Conservation (phyloP, 495 filamentous ascomycete genomes). For the Delitschia confertaspora region DNA sequence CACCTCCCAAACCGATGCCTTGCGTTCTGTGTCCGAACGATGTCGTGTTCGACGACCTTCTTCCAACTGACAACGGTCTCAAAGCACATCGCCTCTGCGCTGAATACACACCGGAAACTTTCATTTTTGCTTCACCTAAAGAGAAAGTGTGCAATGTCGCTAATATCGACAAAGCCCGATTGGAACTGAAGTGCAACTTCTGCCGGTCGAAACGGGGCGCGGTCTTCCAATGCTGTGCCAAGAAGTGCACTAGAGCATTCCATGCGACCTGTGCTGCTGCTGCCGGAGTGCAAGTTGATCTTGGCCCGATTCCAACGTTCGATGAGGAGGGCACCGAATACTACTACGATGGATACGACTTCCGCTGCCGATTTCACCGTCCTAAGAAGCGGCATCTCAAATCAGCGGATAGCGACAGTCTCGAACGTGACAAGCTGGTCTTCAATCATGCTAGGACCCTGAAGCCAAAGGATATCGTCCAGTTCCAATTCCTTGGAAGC, state of each 20-base stretch:
- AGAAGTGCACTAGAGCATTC: slow-evolving; percentile 89
- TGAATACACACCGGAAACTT: slow-evolving; percentile 85
- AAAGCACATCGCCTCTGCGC: slow-evolving; percentile 86
- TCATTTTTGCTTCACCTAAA: slow-evolving; percentile 60
- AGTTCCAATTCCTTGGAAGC: slow-evolving; percentile 73
- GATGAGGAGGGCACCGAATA: slow-evolving; percentile 88
- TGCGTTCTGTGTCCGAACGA: slow-evolving; percentile 93
- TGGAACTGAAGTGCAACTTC: slow-evolving; percentile 88
- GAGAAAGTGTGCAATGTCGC: slow-evolving; percentile 70
- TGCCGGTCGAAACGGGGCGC: slow-evolving; percentile 88
- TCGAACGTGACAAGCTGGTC: slow-evolving; percentile 65
- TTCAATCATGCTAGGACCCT: slow-evolving; percentile 58
- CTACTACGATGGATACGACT: slow-evolving; percentile 77
- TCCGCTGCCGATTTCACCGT: slow-evolving; percentile 88
- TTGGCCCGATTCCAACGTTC: slow-evolving; percentile 74
- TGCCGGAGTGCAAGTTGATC: slow-evolving; percentile 85
- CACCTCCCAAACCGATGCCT: slow-evolving; percentile 60
- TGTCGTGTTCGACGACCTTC: slow-evolving; percentile 70
- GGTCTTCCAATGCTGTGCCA: slow-evolving; percentile 93
- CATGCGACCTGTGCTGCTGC: slow-evolving; percentile 90
- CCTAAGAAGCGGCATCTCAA: slow-evolving; percentile 79
- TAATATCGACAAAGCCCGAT: slow-evolving; percentile 72
- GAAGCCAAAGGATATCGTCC: slow-evolving; percentile 67
- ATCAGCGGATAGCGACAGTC: slow-evolving; percentile 50
- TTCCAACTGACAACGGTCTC: slow-evolving; percentile 80